A percentile compares a stretch with the other conserved stretches of the same genome.
These are phyloP conservation scores for Fusarium camptoceras DNA, from an alignment of 2,329 filamentous ascomycete genomes.

Conservation along the genomic window DNA sequence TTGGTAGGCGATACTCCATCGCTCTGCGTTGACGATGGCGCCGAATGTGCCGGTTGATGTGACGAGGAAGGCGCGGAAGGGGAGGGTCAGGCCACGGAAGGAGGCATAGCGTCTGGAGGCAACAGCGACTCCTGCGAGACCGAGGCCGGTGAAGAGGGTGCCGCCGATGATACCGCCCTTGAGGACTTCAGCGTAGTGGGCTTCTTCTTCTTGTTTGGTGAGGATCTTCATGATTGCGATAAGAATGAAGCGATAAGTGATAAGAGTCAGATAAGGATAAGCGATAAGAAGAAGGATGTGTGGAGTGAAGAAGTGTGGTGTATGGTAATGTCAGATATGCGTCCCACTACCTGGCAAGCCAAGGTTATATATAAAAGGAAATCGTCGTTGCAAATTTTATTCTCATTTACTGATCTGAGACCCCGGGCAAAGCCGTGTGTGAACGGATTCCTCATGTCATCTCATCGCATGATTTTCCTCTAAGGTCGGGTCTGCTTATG, in stretches of 20 bases:
- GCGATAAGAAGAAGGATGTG: not conserved
- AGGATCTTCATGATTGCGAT: slow-evolving; percentile 85
- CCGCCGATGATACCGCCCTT: slow-evolving; percentile 83
- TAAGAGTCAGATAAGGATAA: slow-evolving; percentile 7
- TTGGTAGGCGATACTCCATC: slow-evolving; percentile 73
- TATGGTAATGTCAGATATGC: slow-evolving; percentile 2
- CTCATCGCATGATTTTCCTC: slow-evolving; percentile 25
- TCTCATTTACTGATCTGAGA: not conserved
- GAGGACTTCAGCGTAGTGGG: slow-evolving; percentile 84
- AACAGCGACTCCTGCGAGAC: slow-evolving; percentile 72
- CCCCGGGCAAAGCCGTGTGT: slow-evolving; percentile 22
- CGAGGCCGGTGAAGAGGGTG: slow-evolving; percentile 72
- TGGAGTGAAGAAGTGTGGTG: slow-evolving; percentile 4
- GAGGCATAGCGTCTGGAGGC: slow-evolving; percentile 78
- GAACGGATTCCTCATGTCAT: slow-evolving; percentile 23
- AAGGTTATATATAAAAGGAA: slow-evolving; percentile 22
- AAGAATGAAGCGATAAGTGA: slow-evolving; percentile 1
- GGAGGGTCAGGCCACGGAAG: slow-evolving; percentile 85
- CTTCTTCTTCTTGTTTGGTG: slow-evolving; percentile 90
- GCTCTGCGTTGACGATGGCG: slow-evolving; percentile 89
- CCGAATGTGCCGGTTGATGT: slow-evolving; percentile 85
- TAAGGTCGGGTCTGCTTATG: slow-evolving; percentile 7
- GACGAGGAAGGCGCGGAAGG: slow-evolving; percentile 90
- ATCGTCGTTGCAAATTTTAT: slow-evolving; percentile 1
- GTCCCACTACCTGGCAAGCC: slow-evolving; percentile 12